Percentiles rank a stretch among this genome's conserved stretches.
Evolutionary conservation across 1,139 yeast species (phyloP).

Genomic region (Suhomyces terraborum): DNA sequence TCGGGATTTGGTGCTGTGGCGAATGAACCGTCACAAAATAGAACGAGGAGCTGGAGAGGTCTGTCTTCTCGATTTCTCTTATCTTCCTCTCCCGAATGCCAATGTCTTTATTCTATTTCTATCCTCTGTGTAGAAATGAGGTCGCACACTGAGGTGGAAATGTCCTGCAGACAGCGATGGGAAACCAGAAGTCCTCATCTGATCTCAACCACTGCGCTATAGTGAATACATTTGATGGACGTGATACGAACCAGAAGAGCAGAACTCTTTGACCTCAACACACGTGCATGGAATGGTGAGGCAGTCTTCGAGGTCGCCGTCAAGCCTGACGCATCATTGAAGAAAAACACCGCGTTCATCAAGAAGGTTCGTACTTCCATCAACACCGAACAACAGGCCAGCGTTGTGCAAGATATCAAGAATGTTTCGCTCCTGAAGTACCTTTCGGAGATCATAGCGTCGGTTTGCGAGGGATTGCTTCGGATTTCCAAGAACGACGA

Average conservation of each 20-base stretch:
- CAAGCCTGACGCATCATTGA: constrained; percentile 72
- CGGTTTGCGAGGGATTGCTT: constrained; percentile 63
- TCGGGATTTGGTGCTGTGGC: too few species aligned
- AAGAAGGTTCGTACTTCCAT: constrained; percentile 66
- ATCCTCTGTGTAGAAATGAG: too few species aligned
- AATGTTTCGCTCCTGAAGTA: constrained; percentile 74
- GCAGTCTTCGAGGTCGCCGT: constrained; percentile 26
- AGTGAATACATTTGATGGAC: neutral
- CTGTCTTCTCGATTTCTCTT: too few species aligned
- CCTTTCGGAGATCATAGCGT: constrained; percentile 66
- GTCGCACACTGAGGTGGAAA: too few species aligned
- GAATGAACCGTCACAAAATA: too few species aligned
- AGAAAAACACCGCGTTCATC: constrained; percentile 81
- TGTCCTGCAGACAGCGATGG: neutral
- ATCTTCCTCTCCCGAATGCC: too few species aligned
- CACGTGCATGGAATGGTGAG: constrained; percentile 57
- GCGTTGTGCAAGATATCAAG: constrained; percentile 60
- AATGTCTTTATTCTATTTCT: too few species aligned
- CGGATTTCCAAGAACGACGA: constrained; percentile 62
- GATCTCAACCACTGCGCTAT: neutral
- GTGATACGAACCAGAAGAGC: constrained; percentile 25
- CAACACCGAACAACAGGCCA: constrained; percentile 44
- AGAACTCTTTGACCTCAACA: constrained; percentile 45
- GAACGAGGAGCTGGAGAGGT: too few species aligned
- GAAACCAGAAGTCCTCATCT: neutral